Conservation (phyloP, 2,329 filamentous ascomycete species). For the Clonostachys byssicola region DNA sequence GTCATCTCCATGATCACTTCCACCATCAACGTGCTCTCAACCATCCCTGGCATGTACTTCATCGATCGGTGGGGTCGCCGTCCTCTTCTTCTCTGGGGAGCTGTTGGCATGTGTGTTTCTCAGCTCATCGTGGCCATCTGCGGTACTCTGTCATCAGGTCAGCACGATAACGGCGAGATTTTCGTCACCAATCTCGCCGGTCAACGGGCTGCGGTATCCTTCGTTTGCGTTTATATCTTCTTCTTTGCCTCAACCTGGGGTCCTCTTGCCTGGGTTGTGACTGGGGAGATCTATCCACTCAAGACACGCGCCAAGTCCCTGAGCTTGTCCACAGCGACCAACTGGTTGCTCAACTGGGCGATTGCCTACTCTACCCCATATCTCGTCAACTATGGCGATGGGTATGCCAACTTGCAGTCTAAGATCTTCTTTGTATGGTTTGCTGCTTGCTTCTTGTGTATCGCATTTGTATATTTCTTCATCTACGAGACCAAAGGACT, state of each 20-base stretch:
- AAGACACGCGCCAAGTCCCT: conserved; percentile 56
- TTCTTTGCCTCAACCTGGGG: conserved; percentile 68
- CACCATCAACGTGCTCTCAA: conserved; percentile 28
- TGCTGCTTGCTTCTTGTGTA: conserved; percentile 63
- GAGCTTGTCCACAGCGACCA: conserved; percentile 56
- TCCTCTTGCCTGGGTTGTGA: conserved; percentile 19
- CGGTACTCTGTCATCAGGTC: conserved; percentile 50
- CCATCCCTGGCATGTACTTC: conserved; percentile 27
- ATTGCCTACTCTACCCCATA: conserved; percentile 80
- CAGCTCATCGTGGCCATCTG: conserved; percentile 57
- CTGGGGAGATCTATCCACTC: conserved; percentile 53
- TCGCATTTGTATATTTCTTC: conserved; percentile 69
- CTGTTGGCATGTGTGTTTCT: conserved; percentile 52
- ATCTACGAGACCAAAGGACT: conserved; percentile 88
- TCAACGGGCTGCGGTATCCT: conserved; percentile 50
- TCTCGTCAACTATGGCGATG: conserved; percentile 67
- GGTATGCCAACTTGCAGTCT: conserved; percentile 62
- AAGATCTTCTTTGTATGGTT: conserved; percentile 82
- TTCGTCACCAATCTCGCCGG: conserved; percentile 41
- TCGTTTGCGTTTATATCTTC: conserved; percentile 65
- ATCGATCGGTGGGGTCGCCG: conserved; percentile 38
- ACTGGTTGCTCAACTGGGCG: conserved; percentile 70
- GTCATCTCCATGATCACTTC: conserved; percentile 31
- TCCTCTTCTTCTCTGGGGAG: conserved; percentile 62
- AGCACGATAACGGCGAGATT: conserved; percentile 41